Conservation (phyloP, 345 rosid genomes). For the Sisymbrium altissimum region DNA sequence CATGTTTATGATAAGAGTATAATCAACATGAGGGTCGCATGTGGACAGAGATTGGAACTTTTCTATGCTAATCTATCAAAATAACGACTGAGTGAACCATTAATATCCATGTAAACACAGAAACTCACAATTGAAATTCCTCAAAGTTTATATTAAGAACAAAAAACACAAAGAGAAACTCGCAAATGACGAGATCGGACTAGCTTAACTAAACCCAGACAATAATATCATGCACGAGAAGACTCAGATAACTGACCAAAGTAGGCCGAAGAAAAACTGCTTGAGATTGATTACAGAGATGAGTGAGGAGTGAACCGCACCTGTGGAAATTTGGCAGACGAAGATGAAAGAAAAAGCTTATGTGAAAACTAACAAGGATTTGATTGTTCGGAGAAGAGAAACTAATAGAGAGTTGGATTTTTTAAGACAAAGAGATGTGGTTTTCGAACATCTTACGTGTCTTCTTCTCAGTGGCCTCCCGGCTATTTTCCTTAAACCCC, state of each 20-base stretch:
- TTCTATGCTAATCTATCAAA: neutral
- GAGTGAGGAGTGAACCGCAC: conserved; percentile 14
- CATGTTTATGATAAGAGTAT: neutral
- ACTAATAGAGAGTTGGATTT: neutral
- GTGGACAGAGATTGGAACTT: neutral
- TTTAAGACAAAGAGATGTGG: conserved; percentile 50
- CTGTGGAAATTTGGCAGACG: conserved; percentile 9
- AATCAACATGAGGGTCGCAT: neutral
- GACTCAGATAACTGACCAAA: neutral
- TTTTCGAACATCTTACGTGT: conserved; percentile 49
- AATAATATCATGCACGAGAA: conserved; percentile 2
- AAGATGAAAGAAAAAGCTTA: neutral
- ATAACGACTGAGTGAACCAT: neutral
- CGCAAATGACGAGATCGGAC: neutral
- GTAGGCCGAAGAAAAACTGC: no score
- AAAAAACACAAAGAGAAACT: neutral
- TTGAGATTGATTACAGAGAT: neutral
- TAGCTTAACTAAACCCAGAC: neutral
- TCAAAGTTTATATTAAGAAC: neutral
- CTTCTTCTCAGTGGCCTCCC: conserved; percentile 28
- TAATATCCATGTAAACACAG: neutral
- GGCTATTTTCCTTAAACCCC: neutral
- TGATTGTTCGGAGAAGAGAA: neutral
- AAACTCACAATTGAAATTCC: neutral
- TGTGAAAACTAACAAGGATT: neutral